Evolutionary conservation across 805 yeast species (phyloP).

Genomic region (Millerozyma miso): DNA sequence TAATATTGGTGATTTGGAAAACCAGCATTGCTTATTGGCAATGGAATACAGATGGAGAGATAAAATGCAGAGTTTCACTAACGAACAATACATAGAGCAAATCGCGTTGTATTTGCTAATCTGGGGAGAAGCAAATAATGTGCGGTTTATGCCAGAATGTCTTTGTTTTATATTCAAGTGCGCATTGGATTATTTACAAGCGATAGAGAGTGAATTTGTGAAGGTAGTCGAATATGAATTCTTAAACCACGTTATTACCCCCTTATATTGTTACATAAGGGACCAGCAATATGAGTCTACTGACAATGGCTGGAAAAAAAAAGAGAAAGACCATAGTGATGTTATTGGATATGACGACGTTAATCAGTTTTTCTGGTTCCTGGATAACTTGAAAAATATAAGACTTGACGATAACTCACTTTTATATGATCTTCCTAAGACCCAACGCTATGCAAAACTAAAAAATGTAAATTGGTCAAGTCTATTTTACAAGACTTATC

Average conservation of each 20-base stretch:
- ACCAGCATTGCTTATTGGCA: constrained; percentile 12
- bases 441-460: constrained; percentile 28
- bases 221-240: constrained; percentile 18
- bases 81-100: constrained; percentile 59
- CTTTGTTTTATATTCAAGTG: constrained; percentile 30
- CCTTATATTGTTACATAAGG: constrained; percentile 54
- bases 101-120: constrained; percentile 58
- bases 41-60: constrained; percentile 57
- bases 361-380: constrained; percentile 50
- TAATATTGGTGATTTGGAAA: constrained; percentile 14
- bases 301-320: constrained; percentile 52
- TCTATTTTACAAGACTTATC: constrained; percentile 42
- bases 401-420: constrained; percentile 27
- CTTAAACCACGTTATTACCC: constrained; percentile 40
- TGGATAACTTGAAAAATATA: constrained; percentile 30
- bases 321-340: constrained; percentile 64
- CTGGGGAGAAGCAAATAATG: constrained; percentile 78
- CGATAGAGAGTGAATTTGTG: constrained; percentile 3
- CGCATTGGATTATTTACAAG: constrained; percentile 19
- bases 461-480: constrained; percentile 37
- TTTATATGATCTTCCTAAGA: constrained; percentile 23
- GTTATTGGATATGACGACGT: constrained; percentile 56
- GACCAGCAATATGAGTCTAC: constrained; percentile 60
- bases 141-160: constrained; percentile 46
- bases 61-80: constrained; percentile 52